These are phyloP conservation scores for Bryoerythrophyllum caledonicum DNA, from an alignment of 225 moss, liverwort and hornwort genomes.

Conservation along the genomic window DNA sequence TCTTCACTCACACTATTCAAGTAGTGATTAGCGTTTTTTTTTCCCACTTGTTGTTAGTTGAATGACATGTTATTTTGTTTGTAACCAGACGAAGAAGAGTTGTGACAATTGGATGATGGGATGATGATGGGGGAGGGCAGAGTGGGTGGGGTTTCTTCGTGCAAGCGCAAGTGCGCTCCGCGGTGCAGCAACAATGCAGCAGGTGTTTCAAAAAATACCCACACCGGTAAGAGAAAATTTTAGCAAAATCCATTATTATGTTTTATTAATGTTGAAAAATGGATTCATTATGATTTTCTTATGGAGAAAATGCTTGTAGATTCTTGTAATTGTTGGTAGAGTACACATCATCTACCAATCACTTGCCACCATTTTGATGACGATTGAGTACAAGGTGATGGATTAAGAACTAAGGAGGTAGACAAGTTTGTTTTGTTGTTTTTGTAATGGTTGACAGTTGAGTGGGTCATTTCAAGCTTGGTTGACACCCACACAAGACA, in stretches of 20 bases:
- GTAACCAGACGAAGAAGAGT: conserved; percentile 22
- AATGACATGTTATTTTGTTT: neutral
- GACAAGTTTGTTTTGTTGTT: neutral
- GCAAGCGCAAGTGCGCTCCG: conserved; percentile 47
- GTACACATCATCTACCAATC: too few relatives aligned
- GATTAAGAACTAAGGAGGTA: too few relatives aligned
- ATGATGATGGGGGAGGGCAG: conserved; percentile 41
- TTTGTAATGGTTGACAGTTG: conserved; percentile 26
- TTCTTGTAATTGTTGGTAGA: too few relatives aligned
- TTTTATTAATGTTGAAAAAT: too few relatives aligned
- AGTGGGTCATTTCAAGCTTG: conserved; percentile 60
- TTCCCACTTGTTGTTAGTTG: neutral
- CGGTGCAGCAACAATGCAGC: conserved; percentile 48
- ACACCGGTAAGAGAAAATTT: conserved; percentile 17
- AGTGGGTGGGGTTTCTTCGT: conserved; percentile 67
- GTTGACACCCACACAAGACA: conserved; percentile 64
- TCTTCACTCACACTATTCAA: too few relatives aligned
- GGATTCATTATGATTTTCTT: too few relatives aligned
- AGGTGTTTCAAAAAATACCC: conserved; percentile 44
- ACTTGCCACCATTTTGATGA: too few relatives aligned
- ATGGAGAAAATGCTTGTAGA: too few relatives aligned
- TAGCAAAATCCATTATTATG: neutral
- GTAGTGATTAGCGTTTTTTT: too few relatives aligned
- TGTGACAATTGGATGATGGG: conserved; percentile 28
- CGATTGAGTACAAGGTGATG: too few relatives aligned